Conservation (phyloP, 768 basidiomycete genomes). For the Hypsizygus marmoreus region DNA sequence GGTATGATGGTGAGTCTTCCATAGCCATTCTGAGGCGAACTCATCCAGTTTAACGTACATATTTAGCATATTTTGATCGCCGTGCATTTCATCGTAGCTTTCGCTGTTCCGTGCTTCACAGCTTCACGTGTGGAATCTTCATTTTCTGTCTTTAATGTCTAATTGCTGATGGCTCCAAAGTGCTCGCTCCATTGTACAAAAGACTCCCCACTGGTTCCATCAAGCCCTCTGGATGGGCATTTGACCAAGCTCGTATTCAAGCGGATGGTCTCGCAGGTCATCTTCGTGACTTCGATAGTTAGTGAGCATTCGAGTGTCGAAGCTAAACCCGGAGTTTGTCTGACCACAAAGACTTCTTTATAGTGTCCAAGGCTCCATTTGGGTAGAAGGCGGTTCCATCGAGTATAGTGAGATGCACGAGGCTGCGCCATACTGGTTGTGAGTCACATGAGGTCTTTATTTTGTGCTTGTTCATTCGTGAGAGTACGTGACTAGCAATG, state of each 20-base stretch:
- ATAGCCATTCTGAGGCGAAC: too few species aligned
- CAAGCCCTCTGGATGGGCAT: constrained; percentile 41
- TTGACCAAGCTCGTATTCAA: constrained; percentile 42
- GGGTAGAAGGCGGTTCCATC: constrained; percentile 42
- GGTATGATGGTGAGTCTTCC: too few species aligned
- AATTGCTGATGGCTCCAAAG: constrained; percentile 16
- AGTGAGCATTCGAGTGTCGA: too few species aligned
- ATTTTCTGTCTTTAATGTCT: not conserved
- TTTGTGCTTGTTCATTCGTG: too few species aligned
- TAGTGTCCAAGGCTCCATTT: constrained; percentile 44
- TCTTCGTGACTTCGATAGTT: constrained; percentile 40
- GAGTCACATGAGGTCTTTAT: constrained; percentile 18
- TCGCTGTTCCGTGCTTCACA: not conserved
- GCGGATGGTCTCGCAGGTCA: constrained; percentile 43
- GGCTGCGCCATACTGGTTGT: constrained; percentile 47
- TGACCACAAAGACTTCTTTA: too few species aligned
- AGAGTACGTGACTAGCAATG: constrained; percentile 40
- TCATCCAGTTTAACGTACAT: too few species aligned
- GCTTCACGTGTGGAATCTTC: constrained; percentile 6
- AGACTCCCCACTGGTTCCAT: constrained; percentile 36
- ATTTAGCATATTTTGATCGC: too few species aligned
- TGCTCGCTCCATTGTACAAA: constrained; percentile 30
- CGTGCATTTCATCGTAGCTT: too few species aligned
- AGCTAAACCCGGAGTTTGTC: too few species aligned
- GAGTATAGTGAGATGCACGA: constrained; percentile 49